Base-by-base conservation (phyloP, 805 yeast species). In the Barnettozyma vustinii region DNA sequence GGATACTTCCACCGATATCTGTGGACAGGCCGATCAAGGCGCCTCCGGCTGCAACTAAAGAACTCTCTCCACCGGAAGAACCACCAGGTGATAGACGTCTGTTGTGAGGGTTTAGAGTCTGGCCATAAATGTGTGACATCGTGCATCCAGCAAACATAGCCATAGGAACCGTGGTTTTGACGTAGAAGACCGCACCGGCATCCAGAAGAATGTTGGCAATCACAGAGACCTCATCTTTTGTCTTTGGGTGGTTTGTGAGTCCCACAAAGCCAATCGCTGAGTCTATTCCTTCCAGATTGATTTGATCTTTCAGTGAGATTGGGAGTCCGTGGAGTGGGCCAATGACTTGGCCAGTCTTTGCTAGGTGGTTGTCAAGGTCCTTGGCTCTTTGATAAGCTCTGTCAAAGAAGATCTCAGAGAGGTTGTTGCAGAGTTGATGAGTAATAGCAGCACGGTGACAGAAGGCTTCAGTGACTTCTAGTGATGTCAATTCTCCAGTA, bases 251-350 rank as follows among this genome's bases (percentile, higher is more conserved):
- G 30, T 52, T 51, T 9, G 54, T 54, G 26, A 56, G 37, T 0
- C 74, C 74, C 37, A 80, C 85, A 65, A 78, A 80, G 12, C 83
- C 80, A 35, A 81, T 84, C 49, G 78, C 77, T 30, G 84, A 79
- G 55, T 74, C 69, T 48, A 69, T 73, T 32, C 76, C 82, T 49
- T 69, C 73, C 57, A 70, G 73, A 48, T 75, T 72, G 62, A 78
- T 71, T 57, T 82, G 88, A 59, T 83, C 89, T 57, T 83, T 83
- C 39, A 83, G 64, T 0, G 87, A 82, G 30, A 83, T 65, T 10
- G 88, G 89, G 25, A 83, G 63, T 27, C 89, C 89, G 56, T 83
- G 89, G 47, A 83, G 66, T 15, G 87, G 84, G 37, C 89, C 89
- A 37, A 76, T 63, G 1, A 81, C 70, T 51, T 73, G 67, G 19